Evolutionary conservation across 805 yeast genomes (phyloP).

Genomic region (Novakomyces olei): DNA sequence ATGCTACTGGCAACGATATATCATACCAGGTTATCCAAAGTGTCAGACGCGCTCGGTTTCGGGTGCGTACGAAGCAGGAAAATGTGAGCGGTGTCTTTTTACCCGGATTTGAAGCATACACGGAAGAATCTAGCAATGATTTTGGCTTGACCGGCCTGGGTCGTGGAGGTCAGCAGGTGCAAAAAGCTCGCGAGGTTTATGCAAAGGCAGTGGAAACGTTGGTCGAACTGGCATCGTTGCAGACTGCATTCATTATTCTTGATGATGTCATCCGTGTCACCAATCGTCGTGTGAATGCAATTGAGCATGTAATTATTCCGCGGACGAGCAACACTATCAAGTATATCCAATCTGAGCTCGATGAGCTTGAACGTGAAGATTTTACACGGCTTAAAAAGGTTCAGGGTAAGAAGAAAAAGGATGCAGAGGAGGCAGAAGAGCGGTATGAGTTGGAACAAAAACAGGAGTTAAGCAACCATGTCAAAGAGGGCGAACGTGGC

Average conservation of each 20-base stretch:
- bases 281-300: conserved; percentile 94
- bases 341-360: conserved; percentile 84
- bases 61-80: conserved; percentile 78
- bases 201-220: conserved; percentile 92
- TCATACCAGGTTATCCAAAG: conserved; percentile 90
- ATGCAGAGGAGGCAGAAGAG: conserved; percentile 39
- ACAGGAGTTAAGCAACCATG: no score
- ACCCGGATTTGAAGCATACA: conserved; percentile 76
- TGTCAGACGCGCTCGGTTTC: conserved; percentile 69
- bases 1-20: conserved; percentile 92
- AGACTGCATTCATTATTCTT: conserved; percentile 85
- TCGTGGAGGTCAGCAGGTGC: conserved; percentile 96
- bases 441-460: conserved; percentile 10
- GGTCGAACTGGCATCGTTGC: conserved; percentile 86
- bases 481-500: no score
- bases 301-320: conserved; percentile 94
- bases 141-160: conserved; percentile 93
- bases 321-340: conserved; percentile 88
- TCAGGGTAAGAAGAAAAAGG: conserved; percentile 78
- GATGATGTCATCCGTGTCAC: conserved; percentile 97
- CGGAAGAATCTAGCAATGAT: conserved; percentile 60
- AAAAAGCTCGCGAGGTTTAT: conserved; percentile 78
- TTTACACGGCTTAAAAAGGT: conserved; percentile 91
- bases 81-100: conserved; percentile 88
- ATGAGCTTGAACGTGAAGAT: conserved; percentile 95